Conservation (phyloP, 345 rosid species). For the Aurinia saxatilis region DNA sequence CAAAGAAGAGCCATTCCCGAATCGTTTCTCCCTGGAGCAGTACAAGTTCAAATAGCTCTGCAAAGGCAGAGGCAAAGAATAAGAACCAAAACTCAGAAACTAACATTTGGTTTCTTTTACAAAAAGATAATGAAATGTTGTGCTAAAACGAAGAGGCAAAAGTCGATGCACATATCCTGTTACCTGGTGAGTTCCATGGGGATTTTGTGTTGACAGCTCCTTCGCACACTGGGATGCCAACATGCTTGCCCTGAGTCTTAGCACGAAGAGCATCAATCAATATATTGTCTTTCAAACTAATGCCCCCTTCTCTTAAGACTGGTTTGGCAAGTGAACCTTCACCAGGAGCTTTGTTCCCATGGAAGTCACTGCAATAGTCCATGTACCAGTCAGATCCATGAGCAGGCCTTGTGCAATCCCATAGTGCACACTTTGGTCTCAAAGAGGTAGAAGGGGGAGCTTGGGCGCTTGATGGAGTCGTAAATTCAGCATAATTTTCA, state of each 20-base stretch:
- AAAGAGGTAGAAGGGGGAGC: slow-evolving; percentile 75
- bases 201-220: slow-evolving; percentile 79
- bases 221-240: slow-evolving; percentile 82
- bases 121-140: neutral
- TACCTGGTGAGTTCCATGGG: slow-evolving; percentile 86
- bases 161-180: slow-evolving; percentile 2
- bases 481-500: slow-evolving; percentile 29
- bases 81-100: neutral
- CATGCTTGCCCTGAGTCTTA: slow-evolving; percentile 64
- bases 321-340: slow-evolving; percentile 64
- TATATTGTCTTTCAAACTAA: slow-evolving; percentile 62
- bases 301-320: slow-evolving; percentile 69
- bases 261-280: slow-evolving; percentile 54
- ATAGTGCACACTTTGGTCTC: slow-evolving; percentile 85
- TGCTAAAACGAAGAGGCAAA: neutral
- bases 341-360: slow-evolving; percentile 49
- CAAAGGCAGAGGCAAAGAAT: neutral
- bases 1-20: slow-evolving; percentile 89
- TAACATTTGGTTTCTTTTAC: too few relatives aligned
- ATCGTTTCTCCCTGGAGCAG: slow-evolving; percentile 62
- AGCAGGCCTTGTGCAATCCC: slow-evolving; percentile 93
- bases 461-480: slow-evolving; percentile 34
- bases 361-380: slow-evolving; percentile 74
- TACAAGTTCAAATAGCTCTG: slow-evolving; percentile 68
- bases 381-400: slow-evolving; percentile 46